Base-by-base conservation (phyloP, 176 grass and related monocot genomes). In the Microstegium vimineum region DNA sequence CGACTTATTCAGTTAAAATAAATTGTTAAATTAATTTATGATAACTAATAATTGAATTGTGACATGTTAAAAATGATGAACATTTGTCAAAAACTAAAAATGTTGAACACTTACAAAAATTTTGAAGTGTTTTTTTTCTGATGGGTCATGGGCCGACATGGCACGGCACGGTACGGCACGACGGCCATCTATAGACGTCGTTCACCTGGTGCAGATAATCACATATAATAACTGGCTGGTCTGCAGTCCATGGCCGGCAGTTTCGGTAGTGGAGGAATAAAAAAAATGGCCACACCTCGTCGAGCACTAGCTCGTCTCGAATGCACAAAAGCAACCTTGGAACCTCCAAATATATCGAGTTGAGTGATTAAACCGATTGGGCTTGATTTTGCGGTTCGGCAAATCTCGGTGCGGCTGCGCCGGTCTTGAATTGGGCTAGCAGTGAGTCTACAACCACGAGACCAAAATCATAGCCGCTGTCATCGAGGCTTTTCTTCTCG, bases 321-420 rank as follows among this genome's bases (percentile, higher is more conserved):
- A 17, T 37, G 11, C 15, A 65, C 71, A 71, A 89, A 66, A 65
- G 64, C 64, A 6, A 33, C 54, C 77, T 71, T 54, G 82, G 77
- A 81, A 34, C 67, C 82, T 85, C 42, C 47, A 59, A 63, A n/a
- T n/a, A 54, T 75, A 41, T 89, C 31, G 59, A 70, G 82, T 25
- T 34, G 77, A 35, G 77, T 41, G 64, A 27, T 49, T 60, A 66
- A 80, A 62, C 76, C 16, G 40, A 76, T 81, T 32, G 38, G 34
- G 17, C 67, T 71, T 84, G 12, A 54, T 67, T n/a, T 60, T 33
- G 74, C 61, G 41, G 20, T 60, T 33, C 18, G 69, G 31, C 31
- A 71, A 37, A 85, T 79, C 47, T 85, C 61, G 73, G 63, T 73
- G 13, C 8, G 45, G 78, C 66, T 63, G 78, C 83, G 62, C 88